These are phyloP conservation scores for Clohesyomyces aquaticus DNA, from an alignment of 495 filamentous ascomycete genomes.

Conservation along the genomic window DNA sequence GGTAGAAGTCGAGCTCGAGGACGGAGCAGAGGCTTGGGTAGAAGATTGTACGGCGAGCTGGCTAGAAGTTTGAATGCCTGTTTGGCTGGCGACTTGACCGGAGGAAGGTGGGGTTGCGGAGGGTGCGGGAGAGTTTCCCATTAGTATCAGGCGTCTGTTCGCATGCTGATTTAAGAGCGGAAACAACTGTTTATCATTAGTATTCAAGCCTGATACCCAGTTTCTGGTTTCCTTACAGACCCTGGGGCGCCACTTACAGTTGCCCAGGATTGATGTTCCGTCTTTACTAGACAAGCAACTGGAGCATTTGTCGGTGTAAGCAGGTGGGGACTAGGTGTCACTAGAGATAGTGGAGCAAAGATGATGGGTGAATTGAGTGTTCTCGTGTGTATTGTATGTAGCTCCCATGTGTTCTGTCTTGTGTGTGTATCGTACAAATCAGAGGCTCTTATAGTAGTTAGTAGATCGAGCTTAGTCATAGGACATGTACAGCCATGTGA, in stretches of 20 bases:
- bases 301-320: not conserved
- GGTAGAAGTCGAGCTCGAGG: not conserved
- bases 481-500: conserved; percentile 1
- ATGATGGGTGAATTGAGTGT: too few relatives aligned
- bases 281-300: not conserved
- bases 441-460: not conserved
- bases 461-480: not conserved
- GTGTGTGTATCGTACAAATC: too few relatives aligned
- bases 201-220: not conserved
- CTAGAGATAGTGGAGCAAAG: too few relatives aligned
- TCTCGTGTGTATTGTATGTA: too few relatives aligned
- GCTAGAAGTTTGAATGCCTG: not conserved
- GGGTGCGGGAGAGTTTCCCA: not conserved
- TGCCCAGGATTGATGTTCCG: not conserved
- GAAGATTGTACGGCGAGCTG: not conserved
- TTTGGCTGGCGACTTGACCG: too few relatives aligned
- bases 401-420: too few relatives aligned
- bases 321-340: too few relatives aligned
- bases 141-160: not conserved
- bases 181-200: conserved; percentile 7
- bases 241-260: not conserved
- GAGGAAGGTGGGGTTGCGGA: not conserved
- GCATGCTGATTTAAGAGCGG: conserved; percentile 8
- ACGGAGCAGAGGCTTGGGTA: not conserved
- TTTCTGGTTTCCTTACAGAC: not conserved